Base-by-base conservation (phyloP, 805 yeast species). In the Lachancea mirantina region DNA sequence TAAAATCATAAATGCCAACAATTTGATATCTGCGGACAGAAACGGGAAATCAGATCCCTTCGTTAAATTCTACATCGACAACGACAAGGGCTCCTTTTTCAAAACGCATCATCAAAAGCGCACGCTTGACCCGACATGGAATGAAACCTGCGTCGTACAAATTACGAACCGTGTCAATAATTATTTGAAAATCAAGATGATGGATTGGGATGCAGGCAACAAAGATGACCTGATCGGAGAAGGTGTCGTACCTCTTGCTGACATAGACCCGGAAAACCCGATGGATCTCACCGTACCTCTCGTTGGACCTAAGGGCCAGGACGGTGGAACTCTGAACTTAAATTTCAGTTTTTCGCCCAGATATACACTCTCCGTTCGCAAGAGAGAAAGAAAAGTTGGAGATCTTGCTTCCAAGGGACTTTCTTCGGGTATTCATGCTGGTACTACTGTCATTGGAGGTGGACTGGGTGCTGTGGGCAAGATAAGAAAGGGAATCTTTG, bases 31-130 rank as follows among this genome's bases (percentile, higher is more conserved):
- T 9, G 94, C 88, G n/a, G 99, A 92, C 60, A 66, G 83, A 19
- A 80, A 79, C 46, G 97, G 97, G 31, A 81, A 82, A 55, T 84
- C 96, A 3, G 99, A 92, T 61, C 99, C 99, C 35, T 89, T 77
- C 55, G 68, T 76, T 39, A 72, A 76, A 48, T 69, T 85, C 41
- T 76, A 68, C 49, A 52, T 84, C 47, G 77, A 88, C 59, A 78
- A 78, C 24, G 66, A 64, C 10, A 68, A 68, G 34, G 73, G 73
- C 19, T 55, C 61, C 20, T 65, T 82, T 39, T 76, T 64, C 66
- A 85, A 84, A 64, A 73, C 95, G 22, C 79, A 84, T 60, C 78
- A 78, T 18, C 65, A 74, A 40, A 92, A 88, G 70, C 87, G 80
- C 68, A 85, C 96, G 0, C 67, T 92, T 46, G 72, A 82, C 38